Evolutionary conservation across 1,284 basidiomycete species (phyloP).

Genomic region (Microstroma glucosiphilum): DNA sequence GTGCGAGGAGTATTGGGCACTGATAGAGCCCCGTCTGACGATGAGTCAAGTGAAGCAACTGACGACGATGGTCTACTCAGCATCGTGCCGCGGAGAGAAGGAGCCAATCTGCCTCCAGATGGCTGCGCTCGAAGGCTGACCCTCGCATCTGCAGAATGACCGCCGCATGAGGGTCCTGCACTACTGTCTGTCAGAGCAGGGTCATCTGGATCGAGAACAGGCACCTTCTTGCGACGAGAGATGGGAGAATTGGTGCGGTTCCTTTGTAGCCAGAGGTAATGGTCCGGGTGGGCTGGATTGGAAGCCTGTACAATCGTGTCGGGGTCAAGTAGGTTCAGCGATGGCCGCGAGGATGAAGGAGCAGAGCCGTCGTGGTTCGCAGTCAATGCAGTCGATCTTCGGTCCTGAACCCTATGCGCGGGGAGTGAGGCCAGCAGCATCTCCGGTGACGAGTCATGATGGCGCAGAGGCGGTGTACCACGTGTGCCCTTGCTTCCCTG

Average conservation of each 20-base stretch:
- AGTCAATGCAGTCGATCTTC: no score
- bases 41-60: neutral
- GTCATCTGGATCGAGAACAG: slow-evolving; percentile 10
- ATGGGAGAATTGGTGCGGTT: no score
- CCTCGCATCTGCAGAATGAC: neutral
- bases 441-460: no score
- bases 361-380: no score
- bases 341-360: no score
- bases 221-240: no score
- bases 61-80: neutral
- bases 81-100: neutral
- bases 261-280: slow-evolving; percentile 13
- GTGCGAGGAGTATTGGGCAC: neutral
- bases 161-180: neutral
- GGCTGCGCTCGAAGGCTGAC: neutral
- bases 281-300: slow-evolving; percentile 15
- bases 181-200: neutral
- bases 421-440: no score
- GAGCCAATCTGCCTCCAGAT: neutral
- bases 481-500: no score
- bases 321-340: slow-evolving; percentile 1
- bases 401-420: no score
- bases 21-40: neutral
- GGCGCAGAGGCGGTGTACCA: no score
- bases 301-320: slow-evolving; percentile 15